Evolutionary conservation across 2,329 filamentous ascomycete genomes (phyloP).

Genomic region (Didymella arachidicola): DNA sequence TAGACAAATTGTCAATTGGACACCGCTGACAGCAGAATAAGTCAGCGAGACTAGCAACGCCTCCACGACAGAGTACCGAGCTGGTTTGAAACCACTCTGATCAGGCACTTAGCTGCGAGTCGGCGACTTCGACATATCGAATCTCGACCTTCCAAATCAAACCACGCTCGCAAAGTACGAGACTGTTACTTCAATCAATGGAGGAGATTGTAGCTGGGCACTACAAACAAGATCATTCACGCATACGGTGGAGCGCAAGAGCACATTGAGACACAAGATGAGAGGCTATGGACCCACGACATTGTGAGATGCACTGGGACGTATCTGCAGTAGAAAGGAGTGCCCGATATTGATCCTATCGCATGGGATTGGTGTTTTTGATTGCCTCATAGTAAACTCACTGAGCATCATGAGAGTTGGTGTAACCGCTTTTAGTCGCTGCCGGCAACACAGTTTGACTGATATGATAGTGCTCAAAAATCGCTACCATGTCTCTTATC

Average conservation of each 20-base stretch:
- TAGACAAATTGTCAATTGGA: neutral
- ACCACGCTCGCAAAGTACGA: slow-evolving; percentile 19
- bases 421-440: neutral
- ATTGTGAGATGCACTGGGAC: neutral
- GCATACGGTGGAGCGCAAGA: slow-evolving; percentile 65
- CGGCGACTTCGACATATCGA: neutral
- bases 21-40: neutral
- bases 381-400: neutral
- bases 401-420: neutral
- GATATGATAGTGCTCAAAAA: neutral
- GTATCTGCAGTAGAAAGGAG: neutral
- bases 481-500: too few relatives aligned
- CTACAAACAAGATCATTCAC: slow-evolving; percentile 66
- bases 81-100: neutral
- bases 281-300: neutral
- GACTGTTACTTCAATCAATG: slow-evolving; percentile 58
- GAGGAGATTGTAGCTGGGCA: slow-evolving; percentile 60
- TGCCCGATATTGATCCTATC: neutral
- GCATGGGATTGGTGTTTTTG: neutral
- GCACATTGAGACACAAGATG: neutral
- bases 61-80: neutral
- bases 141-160: neutral
- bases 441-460: neutral
- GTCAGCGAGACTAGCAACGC: neutral
- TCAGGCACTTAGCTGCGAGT: neutral